Evolutionary conservation across 768 basidiomycete species (phyloP), one percentile per base, ranked within the genome.

Genomic region (Tylopilus cervinicoccineus): DNA sequence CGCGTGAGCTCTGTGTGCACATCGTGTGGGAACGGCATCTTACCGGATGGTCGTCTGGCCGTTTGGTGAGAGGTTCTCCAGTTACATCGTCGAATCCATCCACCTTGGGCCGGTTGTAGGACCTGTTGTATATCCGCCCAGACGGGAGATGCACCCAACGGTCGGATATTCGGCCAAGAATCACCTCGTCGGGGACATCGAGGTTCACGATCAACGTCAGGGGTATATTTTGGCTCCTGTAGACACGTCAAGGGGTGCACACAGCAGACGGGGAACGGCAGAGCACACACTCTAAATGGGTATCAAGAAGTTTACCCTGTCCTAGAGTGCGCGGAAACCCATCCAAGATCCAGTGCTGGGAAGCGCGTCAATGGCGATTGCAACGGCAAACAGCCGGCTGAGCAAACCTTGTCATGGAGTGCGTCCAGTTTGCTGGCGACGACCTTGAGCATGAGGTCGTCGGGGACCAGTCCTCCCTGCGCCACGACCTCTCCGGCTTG

Each of bases 11-110:
- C 47, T 43, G 34, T 19, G 58, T 43, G 9, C 43, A 19, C 26
- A 12, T 32, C 26, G 28, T 4, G 43, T 28, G 31, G 48, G 22
- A 32, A 31, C n/a, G 22, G 22, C n/a, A 43, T 73, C 84, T 43
- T 60, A 92, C 91, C 5, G 91, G 88, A 64, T 88, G 87, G 61
- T 95, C 93, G 60, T 95, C 93, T 14, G 89, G 86, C 23, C 93
- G 78, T 58, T 86, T 88, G n/a, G 76, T 81, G n/a, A 95, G 74
- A 6, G 84, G 81, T 61, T 95, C 92, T 22, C 90, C 91, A 1
- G 93, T 94, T 45, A 81, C 70, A 59, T 96, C 91, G 69, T 96
- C 93, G 43, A 78, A 72, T 1, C 93, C 91, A 6, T 81, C 73
- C 2, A 86, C 78, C 57, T 82, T 83, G 14, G 93, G 93, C 13